Evolutionary conservation across 352 stramenopile species (phyloP), one percentile per base, ranked within the genome.

Genomic region (Phytophthora sp.): DNA sequence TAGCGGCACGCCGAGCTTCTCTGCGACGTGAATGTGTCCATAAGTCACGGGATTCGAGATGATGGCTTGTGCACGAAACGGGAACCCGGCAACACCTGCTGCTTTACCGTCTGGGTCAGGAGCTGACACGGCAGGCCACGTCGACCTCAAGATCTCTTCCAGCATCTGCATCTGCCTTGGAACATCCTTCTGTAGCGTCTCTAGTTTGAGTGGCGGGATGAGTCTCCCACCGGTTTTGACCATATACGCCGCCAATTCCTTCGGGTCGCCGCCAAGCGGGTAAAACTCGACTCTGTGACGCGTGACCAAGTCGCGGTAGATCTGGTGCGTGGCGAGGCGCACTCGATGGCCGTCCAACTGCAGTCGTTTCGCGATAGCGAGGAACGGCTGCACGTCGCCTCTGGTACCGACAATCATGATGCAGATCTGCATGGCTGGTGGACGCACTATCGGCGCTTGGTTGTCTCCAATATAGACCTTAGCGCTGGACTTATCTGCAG

Each of bases 1-100:
- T 46, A 97, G 65, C 15, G 93, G 91, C 26, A 97, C 88, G 2
- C 83, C 89, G 8, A 98, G 77, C 24, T 85, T 85, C 69, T 98
- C 93, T 1, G 91, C 93, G 6, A 97, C 91, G 69, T 98, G 91
- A 45, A 97, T 90, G 70, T 98, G 92, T 18, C 89, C 92, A 35
- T 96, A 96, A 21, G 80, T 87, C 1, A 96, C 89, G 4, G 93
- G 93, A 65, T 98, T 98, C 18, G 89, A 87, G 71, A 98, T 98
- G 39, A 98, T 96, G 11, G 89, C 90, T 65, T 98, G 75, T 0
- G 92, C 91, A 33, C 81, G 80, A 66, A 97, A 98, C 1, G 84
- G 69, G 18, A 47, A 50, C 4, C 72, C 74, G 18, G 45, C 70
- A 12, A 78, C 45, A 3, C 77, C 75, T 0, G 54, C 51, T 1